Percentiles rank a stretch among this genome's conserved stretches.
Evolutionary conservation across 768 basidiomycete genomes (phyloP).

Genomic region (Steccherinum ochraceum): DNA sequence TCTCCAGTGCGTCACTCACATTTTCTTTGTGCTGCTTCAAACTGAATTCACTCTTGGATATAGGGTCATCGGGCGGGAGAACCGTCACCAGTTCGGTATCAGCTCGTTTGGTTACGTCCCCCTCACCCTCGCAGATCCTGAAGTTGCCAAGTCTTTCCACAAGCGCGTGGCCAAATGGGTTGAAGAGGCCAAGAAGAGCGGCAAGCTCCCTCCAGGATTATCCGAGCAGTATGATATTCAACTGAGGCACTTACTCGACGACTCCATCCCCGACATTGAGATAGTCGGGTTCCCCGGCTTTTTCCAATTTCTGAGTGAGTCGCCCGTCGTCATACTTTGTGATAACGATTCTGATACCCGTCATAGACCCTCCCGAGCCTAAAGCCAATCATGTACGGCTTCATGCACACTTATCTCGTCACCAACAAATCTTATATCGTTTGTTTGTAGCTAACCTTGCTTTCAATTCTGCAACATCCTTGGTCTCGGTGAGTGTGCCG

Average conservation of each 20-base stretch:
- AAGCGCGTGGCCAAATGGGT: background rate
- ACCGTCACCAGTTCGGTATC: constrained; percentile 1
- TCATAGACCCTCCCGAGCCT: background rate
- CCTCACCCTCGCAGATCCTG: background rate
- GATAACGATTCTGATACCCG: no score
- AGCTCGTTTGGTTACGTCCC: constrained; percentile 4
- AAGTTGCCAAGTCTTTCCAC: background rate
- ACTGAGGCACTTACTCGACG: background rate
- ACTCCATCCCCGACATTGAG: background rate
- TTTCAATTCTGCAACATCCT: background rate
- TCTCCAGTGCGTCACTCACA: constrained; percentile 1
- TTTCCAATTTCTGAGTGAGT: no score
- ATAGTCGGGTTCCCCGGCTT: background rate
- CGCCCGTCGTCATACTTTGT: no score
- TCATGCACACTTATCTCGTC: background rate
- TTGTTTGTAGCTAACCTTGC: background rate
- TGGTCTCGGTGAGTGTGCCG: background rate
- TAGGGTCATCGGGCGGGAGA: constrained; percentile 5
- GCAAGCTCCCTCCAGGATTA: constrained; percentile 1
- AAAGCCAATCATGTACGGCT: background rate
- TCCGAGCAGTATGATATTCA: constrained; percentile 8
- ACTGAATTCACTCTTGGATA: background rate
- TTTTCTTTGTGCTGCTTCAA: background rate
- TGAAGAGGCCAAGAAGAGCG: background rate
- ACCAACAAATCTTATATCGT: background rate